Conservation (phyloP, 2,329 filamentous ascomycete genomes). For the Diaporthe citriasiana region DNA sequence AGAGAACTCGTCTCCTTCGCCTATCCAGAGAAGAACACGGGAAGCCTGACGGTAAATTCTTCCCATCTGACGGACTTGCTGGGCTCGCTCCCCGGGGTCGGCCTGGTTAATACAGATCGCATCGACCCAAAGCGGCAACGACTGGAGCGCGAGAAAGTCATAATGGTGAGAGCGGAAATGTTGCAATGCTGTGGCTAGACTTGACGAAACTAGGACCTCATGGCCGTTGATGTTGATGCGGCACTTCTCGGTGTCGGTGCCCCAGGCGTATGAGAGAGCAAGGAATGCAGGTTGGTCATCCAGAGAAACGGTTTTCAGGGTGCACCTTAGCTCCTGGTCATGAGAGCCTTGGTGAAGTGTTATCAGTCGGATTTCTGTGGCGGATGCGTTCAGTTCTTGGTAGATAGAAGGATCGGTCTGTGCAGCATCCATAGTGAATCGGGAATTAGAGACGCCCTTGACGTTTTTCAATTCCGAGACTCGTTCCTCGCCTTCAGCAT, state of each 20-base stretch:
- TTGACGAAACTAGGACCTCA: slow-evolving; percentile 20
- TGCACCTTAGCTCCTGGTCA: not conserved
- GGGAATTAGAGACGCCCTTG: not conserved
- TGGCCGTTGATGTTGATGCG: not conserved
- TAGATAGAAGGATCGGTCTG: not conserved
- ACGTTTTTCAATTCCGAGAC: not conserved
- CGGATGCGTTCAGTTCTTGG: not conserved
- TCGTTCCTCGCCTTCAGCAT: not conserved
- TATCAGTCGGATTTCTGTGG: not conserved
- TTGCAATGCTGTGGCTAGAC: not conserved
- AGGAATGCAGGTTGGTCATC: not conserved
- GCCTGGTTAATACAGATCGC: slow-evolving; percentile 38
- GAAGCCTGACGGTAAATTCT: slow-evolving; percentile 15
- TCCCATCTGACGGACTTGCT: slow-evolving; percentile 35
- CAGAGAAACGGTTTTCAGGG: not conserved
- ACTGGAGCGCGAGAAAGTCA: not conserved
- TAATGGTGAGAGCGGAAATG: not conserved
- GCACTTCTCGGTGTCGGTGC: not conserved
- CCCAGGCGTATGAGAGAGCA: slow-evolving; percentile 10
- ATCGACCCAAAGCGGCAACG: slow-evolving; percentile 34
- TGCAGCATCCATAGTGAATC: not conserved
- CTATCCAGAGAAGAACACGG: not conserved
- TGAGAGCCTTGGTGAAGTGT: not conserved
- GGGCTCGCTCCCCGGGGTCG: slow-evolving; percentile 21
- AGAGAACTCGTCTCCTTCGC: not conserved